Base-by-base conservation (phyloP, 2,329 filamentous ascomycete species). In the Cyphellophora europaea region DNA sequence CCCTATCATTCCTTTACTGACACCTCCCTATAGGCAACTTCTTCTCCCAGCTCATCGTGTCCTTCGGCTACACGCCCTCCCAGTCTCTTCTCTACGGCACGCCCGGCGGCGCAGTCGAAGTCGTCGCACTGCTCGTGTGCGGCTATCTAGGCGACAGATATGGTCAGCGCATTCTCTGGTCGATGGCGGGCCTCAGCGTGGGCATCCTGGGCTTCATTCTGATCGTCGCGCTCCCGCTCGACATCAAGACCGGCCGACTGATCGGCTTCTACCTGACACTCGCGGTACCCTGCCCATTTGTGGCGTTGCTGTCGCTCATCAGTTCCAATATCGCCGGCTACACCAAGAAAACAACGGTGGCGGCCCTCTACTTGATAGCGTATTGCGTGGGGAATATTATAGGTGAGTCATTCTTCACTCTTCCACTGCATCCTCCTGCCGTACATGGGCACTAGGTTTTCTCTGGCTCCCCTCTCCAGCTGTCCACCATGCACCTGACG, bases 181-280 rank as follows among this genome's bases (percentile, higher is more conserved):
- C 82, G n/a, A 76, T 82, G 38, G 33, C 27, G 6, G 46, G 48
- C 4, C 32, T 50, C 13, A 32, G 18, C 1, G 13, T 43, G 3
- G 48, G 41, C 6, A 25, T 50, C 5, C 34, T 50, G 10, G 48
- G 48, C 12, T 47, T 50, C 27, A 48, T 50, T 17, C 35, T 50
- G 11, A 49, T 50, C 21, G 69, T 79, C 6, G 73, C 72, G 2
- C 58, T 82, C 3, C 74, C 75, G 0, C 51, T 73, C 3, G 53
- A 58, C n/a, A 73, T 73, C 45, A 72, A 69, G 40, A 63, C 59
- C 2, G 79, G 77, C 8, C 65, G 73, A 0, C 60, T 81, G 8
- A 66, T 75, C 2, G 77, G 75, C 0, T 82, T 79, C 52, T 83
- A 82, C 54, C 57, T 83, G 33, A 79, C 73, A 0, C 68, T 73